Conservation (phyloP, 495 filamentous ascomycete species). For the Daldinia decipiens region DNA sequence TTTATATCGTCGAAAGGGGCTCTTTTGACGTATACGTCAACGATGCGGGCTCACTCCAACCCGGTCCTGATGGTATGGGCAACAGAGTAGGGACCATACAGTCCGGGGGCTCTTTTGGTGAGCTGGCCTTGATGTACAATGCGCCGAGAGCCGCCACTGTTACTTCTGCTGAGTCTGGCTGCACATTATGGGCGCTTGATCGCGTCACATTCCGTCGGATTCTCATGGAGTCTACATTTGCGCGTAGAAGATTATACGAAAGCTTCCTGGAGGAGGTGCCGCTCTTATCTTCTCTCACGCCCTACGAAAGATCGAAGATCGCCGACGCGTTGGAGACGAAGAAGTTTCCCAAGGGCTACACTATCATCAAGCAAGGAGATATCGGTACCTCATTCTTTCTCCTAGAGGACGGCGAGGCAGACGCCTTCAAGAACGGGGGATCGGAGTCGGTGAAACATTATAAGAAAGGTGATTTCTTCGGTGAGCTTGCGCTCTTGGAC, state of each 20-base stretch:
- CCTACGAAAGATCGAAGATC: constrained; percentile 95
- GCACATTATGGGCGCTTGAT: constrained; percentile 92
- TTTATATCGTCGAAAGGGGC: constrained; percentile 95
- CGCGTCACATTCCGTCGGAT: constrained; percentile 97
- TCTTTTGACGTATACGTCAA: constrained; percentile 94
- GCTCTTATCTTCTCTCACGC: constrained; percentile 81
- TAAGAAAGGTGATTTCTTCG: constrained; percentile 94
- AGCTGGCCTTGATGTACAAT: constrained; percentile 98
- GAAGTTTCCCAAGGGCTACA: constrained; percentile 81
- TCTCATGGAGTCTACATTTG: constrained; percentile 97
- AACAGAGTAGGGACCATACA: constrained; percentile 83
- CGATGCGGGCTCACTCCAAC: constrained; percentile 76
- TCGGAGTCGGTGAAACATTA: constrained; percentile 78
- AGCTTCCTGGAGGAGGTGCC: constrained; percentile 97
- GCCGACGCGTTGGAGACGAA: constrained; percentile 93
- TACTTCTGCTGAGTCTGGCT: constrained; percentile 78
- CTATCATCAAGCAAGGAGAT: constrained; percentile 92
- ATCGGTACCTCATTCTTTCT: constrained; percentile 93
- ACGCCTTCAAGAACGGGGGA: constrained; percentile 77
- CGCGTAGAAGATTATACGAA: constrained; percentile 95
- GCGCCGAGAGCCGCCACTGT: constrained; percentile 97
- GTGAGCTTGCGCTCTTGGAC: constrained; percentile 91
- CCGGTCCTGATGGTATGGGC: constrained; percentile 86
- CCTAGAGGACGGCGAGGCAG: constrained; percentile 87
- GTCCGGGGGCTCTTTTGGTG: constrained; percentile 94